Base-by-base conservation (phyloP, 345 rosid species). In the Hibiscus tridactylites region DNA sequence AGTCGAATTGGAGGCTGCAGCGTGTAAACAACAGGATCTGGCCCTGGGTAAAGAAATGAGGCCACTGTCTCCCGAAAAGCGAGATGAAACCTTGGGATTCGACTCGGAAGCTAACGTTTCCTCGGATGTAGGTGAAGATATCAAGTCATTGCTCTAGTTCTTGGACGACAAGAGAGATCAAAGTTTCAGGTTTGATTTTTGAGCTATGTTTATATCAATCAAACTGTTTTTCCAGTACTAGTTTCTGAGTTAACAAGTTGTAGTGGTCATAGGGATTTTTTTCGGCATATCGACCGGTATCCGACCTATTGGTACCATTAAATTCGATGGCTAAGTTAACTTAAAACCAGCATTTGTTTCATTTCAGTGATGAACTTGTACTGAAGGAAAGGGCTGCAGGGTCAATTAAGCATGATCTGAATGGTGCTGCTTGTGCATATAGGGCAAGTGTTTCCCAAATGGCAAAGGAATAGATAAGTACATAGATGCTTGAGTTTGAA, bases 281-380 rank as follows among this genome's bases (percentile, higher is more conserved):
- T 52, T 17, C n/a, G 6, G 5, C 37, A 3, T 33, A 33, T 33
- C 37, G 6, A 31, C 35, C 5, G n/a, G 2, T 31, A 31, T 31
- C 5, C 35, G 35, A 35, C 39, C 39, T 35, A 6, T 37, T 37
- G 42, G 42, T 37, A 37, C 42, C 42, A 37, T 37, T 37, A 37
- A 37, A 37, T 6, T 37, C 42, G 42, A 37, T 37, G 3, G 24
- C 7, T 17, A 54, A 5, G 53, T 49, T 0, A 65, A 42, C 15
- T 3, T 17, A 44, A 33, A 33, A 33, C 12, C 15, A 26, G 58
- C 39, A 47, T 47, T n/a, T 33, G 13, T 31, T 68, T 57, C 39
- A 4, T 37, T 71, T 58, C 73, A 71, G 73, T 71, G 73, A 58
- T 6, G 16, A 71, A 57, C 49, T 33, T 56, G 64, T 57, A 31